Base-by-base conservation (phyloP, 371 early-diverging fungal genomes). In the Mucor indicus region DNA sequence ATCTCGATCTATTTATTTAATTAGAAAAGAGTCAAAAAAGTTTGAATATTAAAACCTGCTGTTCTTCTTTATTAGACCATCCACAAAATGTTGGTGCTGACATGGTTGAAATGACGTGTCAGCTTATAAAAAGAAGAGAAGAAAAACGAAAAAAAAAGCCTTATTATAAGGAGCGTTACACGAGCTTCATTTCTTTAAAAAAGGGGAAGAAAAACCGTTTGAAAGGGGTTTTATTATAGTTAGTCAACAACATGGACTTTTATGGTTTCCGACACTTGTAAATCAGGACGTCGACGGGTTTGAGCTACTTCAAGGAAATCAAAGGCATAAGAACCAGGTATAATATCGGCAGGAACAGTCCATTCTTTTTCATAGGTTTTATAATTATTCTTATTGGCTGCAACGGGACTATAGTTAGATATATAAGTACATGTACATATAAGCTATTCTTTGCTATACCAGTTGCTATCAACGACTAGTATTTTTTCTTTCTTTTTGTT, bases 271-370 rank as follows among this genome's bases (percentile, higher is more conserved):
- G 64, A 48, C 22, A 62, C 45, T 33, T 62, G 60, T 21, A 69
- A 56, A 38, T 44, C 46, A 4, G 56, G 55, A 37, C 70, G 60
- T n/a, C n/a, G n/a, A 51, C 72, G 68, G 41, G 68, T 53, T 42
- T 72, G 68, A 22, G 65, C 63, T 17, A 39, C 8, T 48, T 71
- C 67, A 19, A 53, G 50, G 41, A 72, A 72, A 29, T 74, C 70
- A 40, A 74, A 42, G 12, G 79, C 79, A 47, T 81, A 81, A 16
- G 77, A 73, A 35, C 81, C 81, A 27, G 81, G 75, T 42, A 72
- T 65, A 43, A 69, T 69, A 23, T 70, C 50, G 9, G 60, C 58
- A 37, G 81, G 81, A 29, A 81, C 60, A 3, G 69, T 77, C 77
- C 79, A 81, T n/a, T 44, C 30, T 40, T 59, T 64, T 44, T 53